A percentile compares a stretch with the other conserved stretches of the same genome.
Evolutionary conservation across 176 grass and related monocot species (phyloP).

Genomic region (Oryza meridionalis): DNA sequence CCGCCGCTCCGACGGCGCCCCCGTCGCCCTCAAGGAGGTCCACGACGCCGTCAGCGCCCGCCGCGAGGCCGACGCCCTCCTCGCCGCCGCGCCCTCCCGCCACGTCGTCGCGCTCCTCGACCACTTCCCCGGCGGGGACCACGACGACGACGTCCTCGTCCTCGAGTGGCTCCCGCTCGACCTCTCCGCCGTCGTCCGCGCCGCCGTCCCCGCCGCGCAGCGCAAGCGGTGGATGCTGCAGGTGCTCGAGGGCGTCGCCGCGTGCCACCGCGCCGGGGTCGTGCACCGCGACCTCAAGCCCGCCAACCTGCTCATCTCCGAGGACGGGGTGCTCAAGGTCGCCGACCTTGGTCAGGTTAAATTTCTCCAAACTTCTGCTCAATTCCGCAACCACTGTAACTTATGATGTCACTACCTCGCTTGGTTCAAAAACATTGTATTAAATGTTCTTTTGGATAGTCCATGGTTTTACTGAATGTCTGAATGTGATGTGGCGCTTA

Average conservation of each 20-base stretch:
- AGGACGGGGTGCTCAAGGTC: slow-evolving; percentile 73
- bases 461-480: slow-evolving; percentile 1
- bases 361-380: neutral
- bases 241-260: slow-evolving; percentile 73
- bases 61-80: slow-evolving; percentile 82
- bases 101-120: slow-evolving; percentile 81
- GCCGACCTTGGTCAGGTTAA: slow-evolving; percentile 95
- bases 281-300: slow-evolving; percentile 94
- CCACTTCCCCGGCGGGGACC: slow-evolving; percentile 69
- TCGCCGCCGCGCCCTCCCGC: slow-evolving; percentile 38
- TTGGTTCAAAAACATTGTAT: neutral
- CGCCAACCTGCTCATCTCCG: slow-evolving; percentile 84
- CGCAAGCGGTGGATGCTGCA: slow-evolving; percentile 90
- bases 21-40: slow-evolving; percentile 88
- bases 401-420: slow-evolving; percentile 10
- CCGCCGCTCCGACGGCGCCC: slow-evolving; percentile 74
- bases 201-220: slow-evolving; percentile 47
- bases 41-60: slow-evolving; percentile 84
- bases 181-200: slow-evolving; percentile 57
- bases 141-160: slow-evolving; percentile 86
- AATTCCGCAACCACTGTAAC: too few relatives aligned
- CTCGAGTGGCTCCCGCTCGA: slow-evolving; percentile 86
- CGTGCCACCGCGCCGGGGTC: slow-evolving; percentile 69
- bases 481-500: neutral
- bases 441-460: neutral